A percentile compares a stretch with the other conserved stretches of the same genome.
phyloP scores from a whole-genome alignment of 2,329 filamentous ascomycete species.

The Diatrype stigma region DNA sequence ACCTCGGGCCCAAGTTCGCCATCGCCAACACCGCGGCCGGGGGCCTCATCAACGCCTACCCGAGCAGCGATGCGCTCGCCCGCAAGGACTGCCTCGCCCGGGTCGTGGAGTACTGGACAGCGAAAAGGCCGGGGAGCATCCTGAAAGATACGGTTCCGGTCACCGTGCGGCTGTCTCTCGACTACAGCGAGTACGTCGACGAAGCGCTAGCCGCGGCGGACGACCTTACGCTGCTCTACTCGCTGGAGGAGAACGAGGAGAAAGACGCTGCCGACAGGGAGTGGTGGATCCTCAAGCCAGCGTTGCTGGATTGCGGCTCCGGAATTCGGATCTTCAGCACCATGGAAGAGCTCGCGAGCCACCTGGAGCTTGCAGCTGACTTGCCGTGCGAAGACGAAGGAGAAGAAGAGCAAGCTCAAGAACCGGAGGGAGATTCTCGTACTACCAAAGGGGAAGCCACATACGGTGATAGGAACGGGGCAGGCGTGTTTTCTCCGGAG shows the following conservation, averaged over 20 bases:
- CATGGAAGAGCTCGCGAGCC: constrained; percentile 29
- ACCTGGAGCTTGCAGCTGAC: constrained; percentile 32
- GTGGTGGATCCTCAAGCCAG: constrained; percentile 38
- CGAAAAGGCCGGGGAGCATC: constrained; percentile 28
- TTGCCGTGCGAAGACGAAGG: constrained; percentile 25
- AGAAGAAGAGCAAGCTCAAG: constrained; percentile 17
- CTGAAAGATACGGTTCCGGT: constrained; percentile 27
- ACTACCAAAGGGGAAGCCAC: too few relatives aligned
- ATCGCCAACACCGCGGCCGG: constrained; percentile 24
- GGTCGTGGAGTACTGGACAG: constrained; percentile 32
- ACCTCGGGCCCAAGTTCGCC: constrained; percentile 30
- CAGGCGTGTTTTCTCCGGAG: constrained; percentile 15
- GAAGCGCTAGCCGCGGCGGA: constrained; percentile 33
- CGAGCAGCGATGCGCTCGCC: constrained; percentile 34
- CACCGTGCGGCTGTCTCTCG: constrained; percentile 31
- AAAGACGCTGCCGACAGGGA: constrained; percentile 25
- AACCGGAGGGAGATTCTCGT: constrained; percentile 3
- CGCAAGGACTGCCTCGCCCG: constrained; percentile 33
- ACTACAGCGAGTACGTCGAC: constrained; percentile 36
- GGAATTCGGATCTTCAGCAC: constrained; percentile 37
- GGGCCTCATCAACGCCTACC: constrained; percentile 34
- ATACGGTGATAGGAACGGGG: too few relatives aligned
- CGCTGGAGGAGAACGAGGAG: constrained; percentile 30
- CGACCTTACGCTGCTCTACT: constrained; percentile 30
- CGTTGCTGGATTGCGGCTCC: constrained; percentile 35